phyloP scores from a whole-genome alignment of 2,329 filamentous ascomycete genomes.

The Beauveria pseudobassiana region DNA sequence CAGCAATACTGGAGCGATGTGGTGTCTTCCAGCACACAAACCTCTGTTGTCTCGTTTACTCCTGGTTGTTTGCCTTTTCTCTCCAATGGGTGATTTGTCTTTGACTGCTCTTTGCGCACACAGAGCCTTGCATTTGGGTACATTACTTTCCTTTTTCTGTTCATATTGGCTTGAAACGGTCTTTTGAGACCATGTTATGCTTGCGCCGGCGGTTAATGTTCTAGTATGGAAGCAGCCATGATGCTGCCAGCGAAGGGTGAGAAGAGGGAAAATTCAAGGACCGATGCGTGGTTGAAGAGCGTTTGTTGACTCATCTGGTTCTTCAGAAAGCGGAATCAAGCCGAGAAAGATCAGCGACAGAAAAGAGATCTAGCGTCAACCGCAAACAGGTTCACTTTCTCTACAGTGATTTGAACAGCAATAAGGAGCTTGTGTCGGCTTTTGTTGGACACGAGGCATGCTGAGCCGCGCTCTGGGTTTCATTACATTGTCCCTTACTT shows the following conservation, averaged over 20 bases:
- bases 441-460: not conserved
- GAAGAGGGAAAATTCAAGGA: not conserved
- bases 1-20: not conserved
- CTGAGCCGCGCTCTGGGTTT: not conserved
- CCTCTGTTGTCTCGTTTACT: conserved; percentile 5
- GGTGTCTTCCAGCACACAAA: not conserved
- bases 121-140: conserved; percentile 11
- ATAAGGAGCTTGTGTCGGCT: not conserved
- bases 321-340: not conserved
- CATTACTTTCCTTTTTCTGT: conserved; percentile 19
- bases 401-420: not conserved
- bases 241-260: not conserved
- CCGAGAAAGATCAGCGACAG: not conserved
- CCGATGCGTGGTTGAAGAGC: not conserved
- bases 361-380: not conserved
- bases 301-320: not conserved
- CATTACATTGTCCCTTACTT: not conserved
- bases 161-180: conserved; percentile 12
- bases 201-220: conserved; percentile 11
- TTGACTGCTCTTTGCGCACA: conserved; percentile 11
- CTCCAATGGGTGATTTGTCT: not conserved
- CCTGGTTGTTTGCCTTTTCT: not conserved
- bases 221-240: conserved; percentile 5
- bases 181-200: conserved; percentile 10
- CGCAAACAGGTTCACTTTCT: not conserved